Evolutionary conservation across 108 stramenopile genomes (phyloP).

Genomic region (Licmophora abbreviata): DNA sequence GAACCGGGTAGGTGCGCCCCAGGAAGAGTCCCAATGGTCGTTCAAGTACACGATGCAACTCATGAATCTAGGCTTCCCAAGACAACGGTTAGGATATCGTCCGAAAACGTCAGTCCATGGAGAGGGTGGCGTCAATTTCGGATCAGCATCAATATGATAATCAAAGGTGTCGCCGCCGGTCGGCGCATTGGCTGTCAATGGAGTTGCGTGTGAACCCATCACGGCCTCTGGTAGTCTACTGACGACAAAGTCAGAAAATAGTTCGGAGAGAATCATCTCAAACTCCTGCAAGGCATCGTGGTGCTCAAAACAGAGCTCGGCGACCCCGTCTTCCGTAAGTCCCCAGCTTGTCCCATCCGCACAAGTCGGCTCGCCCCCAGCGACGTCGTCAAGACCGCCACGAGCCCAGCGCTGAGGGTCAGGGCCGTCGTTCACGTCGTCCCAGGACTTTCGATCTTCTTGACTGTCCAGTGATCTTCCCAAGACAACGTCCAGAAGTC

Average conservation of each 20-base stretch:
- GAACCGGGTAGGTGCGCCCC: slow-evolving; percentile 63
- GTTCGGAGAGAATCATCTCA: slow-evolving; percentile 30
- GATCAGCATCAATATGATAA: slow-evolving; percentile 74
- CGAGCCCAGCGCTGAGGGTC: slow-evolving; percentile 50
- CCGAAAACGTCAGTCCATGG: slow-evolving; percentile 70
- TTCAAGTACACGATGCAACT: slow-evolving; percentile 63
- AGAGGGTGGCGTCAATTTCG: slow-evolving; percentile 42
- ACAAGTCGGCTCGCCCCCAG: slow-evolving; percentile 10
- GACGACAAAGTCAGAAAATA: slow-evolving; percentile 45
- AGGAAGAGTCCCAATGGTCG: slow-evolving; percentile 49
- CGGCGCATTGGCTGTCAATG: slow-evolving; percentile 67
- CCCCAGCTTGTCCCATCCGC: slow-evolving; percentile 29
- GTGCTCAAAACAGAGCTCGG: slow-evolving; percentile 45
- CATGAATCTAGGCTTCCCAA: slow-evolving; percentile 61
- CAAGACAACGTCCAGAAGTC: slow-evolving; percentile 39
- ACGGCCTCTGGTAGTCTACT: slow-evolving; percentile 53
- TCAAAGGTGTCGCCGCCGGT: slow-evolving; percentile 39
- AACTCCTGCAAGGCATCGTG: slow-evolving; percentile 50
- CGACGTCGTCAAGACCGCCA: slow-evolving; percentile 43
- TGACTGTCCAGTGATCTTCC: slow-evolving; percentile 16
- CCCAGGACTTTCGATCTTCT: slow-evolving; percentile 23
- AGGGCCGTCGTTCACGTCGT: slow-evolving; percentile 39
- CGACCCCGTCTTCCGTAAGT: slow-evolving; percentile 39
- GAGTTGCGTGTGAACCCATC: slow-evolving; percentile 44
- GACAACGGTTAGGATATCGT: slow-evolving; percentile 45